Evolutionary conservation across 2,329 filamentous ascomycete genomes (phyloP), one percentile per base, ranked within the genome.

Genomic region (Calonectria ilicicola): DNA sequence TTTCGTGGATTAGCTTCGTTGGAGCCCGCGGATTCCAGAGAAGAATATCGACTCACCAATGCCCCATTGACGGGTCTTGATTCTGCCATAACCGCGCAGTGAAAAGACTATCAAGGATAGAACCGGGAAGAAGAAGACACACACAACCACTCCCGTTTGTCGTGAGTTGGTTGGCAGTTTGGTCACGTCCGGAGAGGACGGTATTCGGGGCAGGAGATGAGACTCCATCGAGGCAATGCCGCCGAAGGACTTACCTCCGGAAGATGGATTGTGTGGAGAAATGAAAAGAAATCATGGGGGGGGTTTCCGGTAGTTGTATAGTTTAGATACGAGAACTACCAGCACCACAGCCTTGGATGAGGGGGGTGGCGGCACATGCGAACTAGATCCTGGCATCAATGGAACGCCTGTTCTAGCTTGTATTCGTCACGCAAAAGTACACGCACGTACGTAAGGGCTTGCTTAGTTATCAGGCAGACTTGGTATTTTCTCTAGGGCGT

Each of bases 81-180:
- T 49, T 32, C 73, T 65, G 14, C 67, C 67, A 53, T 73, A 74
- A 19, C 35, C 67, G 17, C 73, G 65, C 17, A 74, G 40, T 38
- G 40, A 27, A 19, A 71, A 70, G 2, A 71, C 7, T 1, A 71
- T n/a, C n/a, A 69, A 17, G 5, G 70, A 73, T 32, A 73, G 17
- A n/a, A 44, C 15, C 8, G 73, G 73, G 46, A 74, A 73, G 5
- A 74, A 58, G 29, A 73, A 74, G 23, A 60, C 65, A 12, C 73
- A 29, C 2, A 68, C 49, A 3, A 73, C 58, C 14, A 68, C 73
- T 7, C 58, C 32, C 10, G 27, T 42, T 38, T 74, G 73, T 6
- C 70, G 72, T 42, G 70, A 10, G 19, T 60, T 73, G 15, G 64
- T 47, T 7, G 63, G 65, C 23, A 70, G 29, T 27, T 70, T 56